Percentiles rank a stretch among this genome's conserved stretches.
These are phyloP conservation scores for Breviolum minutum DNA, from an alignment of 73 alveolate species.

Conservation along the genomic window DNA sequence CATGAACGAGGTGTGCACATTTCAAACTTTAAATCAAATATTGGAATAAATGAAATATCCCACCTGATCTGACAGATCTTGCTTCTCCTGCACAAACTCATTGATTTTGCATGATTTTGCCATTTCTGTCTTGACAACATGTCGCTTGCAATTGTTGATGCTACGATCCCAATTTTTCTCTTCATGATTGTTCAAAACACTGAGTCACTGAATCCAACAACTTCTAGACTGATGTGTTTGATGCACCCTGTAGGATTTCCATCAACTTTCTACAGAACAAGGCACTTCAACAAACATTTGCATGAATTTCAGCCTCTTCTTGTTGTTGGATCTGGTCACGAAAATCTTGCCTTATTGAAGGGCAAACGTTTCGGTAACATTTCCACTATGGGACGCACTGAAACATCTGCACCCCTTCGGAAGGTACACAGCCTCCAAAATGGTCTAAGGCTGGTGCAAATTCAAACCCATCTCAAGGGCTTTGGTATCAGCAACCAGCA, in stretches of 20 bases:
- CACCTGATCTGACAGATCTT: conserved; percentile 38
- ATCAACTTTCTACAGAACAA: not conserved
- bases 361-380: not conserved
- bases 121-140: not conserved
- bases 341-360: conserved; percentile 41
- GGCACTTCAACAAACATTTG: not conserved
- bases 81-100: conserved; percentile 15
- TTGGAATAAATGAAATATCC: not conserved
- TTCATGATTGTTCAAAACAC: too few species aligned
- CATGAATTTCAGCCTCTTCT: conserved; percentile 46
- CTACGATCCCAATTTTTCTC: too few species aligned
- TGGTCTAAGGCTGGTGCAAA: not conserved
- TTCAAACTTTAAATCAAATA: not conserved
- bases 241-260: not conserved
- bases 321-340: conserved; percentile 77
- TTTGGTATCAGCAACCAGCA: conserved; percentile 53
- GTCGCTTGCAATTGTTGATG: too few species aligned
- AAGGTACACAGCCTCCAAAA: too few species aligned
- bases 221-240: too few species aligned
- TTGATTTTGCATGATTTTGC: not conserved
- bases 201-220: not conserved
- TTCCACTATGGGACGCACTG: too few species aligned
- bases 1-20: not conserved
- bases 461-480: conserved; percentile 65
- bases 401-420: too few species aligned